Evolutionary conservation across 768 basidiomycete species (phyloP).

Genomic region (Suillus decipiens): DNA sequence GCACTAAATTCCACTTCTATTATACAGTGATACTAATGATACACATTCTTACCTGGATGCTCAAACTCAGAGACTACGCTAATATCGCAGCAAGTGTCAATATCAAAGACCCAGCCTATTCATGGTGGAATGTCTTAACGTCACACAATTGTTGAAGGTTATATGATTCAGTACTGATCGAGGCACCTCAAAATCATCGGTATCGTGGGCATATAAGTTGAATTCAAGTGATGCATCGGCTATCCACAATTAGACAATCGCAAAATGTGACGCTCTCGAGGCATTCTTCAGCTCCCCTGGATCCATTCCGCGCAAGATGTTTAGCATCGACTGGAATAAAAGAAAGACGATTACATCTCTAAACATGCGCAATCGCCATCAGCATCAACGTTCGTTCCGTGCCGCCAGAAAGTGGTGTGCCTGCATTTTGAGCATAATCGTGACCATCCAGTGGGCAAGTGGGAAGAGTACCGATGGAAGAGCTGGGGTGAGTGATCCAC

Average conservation of each 20-base stretch:
- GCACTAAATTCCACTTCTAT: background rate
- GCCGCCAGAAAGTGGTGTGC: constrained; percentile 6
- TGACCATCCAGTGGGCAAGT: constrained; percentile 39
- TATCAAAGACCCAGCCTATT: background rate
- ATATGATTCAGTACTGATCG: background rate
- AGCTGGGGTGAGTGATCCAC: constrained; percentile 37
- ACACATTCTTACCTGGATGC: background rate
- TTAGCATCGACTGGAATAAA: background rate
- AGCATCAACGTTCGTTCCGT: background rate
- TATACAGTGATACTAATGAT: background rate
- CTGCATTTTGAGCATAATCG: background rate
- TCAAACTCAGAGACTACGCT: background rate
- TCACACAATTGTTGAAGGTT: background rate
- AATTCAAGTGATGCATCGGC: background rate
- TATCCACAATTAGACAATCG: background rate
- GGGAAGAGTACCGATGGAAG: constrained; percentile 34
- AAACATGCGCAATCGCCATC: background rate
- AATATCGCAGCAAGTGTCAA: background rate
- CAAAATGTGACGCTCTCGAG: background rate
- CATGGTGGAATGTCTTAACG: too few species aligned
- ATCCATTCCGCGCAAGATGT: constrained; percentile 20
- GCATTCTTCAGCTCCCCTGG: constrained; percentile 3
- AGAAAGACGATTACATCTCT: background rate
- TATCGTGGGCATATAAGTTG: background rate
- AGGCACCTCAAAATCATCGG: background rate